A percentile compares a stretch with the other conserved stretches of the same genome.
phyloP scores from a whole-genome alignment of 768 basidiomycete genomes.

The Suillus discolor region DNA sequence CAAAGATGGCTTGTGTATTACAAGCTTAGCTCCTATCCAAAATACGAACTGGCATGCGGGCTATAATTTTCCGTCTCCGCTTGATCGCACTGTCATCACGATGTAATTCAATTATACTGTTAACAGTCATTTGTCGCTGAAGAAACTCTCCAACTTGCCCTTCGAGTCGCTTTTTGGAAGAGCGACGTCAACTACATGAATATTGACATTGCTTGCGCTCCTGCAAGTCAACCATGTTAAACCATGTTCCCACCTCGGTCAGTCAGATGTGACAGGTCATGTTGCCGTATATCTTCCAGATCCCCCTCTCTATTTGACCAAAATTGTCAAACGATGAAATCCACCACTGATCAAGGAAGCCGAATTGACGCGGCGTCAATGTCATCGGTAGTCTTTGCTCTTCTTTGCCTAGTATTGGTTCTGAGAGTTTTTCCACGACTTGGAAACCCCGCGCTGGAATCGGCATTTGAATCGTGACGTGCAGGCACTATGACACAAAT shows the following conservation, averaged over 20 bases:
- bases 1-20: not conserved
- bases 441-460: slow-evolving; percentile 6
- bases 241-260: slow-evolving; percentile 2
- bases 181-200: not conserved
- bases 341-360: not conserved
- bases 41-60: not conserved
- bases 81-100: not conserved
- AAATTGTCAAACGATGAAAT: not conserved
- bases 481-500: not conserved
- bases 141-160: not conserved
- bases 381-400: slow-evolving; percentile 1
- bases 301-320: not conserved
- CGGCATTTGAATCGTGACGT: not conserved
- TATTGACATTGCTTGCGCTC: not conserved
- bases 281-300: not conserved
- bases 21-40: not conserved
- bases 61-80: not conserved
- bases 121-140: not conserved
- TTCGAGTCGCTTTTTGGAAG: not conserved
- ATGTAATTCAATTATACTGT: too few relatives aligned
- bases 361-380: not conserved
- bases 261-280: not conserved
- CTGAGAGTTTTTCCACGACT: slow-evolving; percentile 6
- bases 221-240: not conserved
- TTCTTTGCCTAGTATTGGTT: not conserved